phyloP scores from a whole-genome alignment of 352 stramenopile species.

The Pythium plurisporium region DNA sequence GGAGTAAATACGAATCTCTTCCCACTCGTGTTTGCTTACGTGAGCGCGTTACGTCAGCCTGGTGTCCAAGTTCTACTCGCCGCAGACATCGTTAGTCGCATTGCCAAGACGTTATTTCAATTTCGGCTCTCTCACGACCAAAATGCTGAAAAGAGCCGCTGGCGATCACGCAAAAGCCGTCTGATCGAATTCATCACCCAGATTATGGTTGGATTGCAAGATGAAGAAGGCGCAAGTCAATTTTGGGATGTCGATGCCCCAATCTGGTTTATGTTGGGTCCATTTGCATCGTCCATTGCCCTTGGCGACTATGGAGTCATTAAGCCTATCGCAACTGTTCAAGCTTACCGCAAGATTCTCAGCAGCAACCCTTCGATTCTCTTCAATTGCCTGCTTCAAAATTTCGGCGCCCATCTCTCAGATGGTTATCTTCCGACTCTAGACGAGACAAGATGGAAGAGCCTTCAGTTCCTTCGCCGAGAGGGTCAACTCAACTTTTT shows the following conservation, averaged over 20 bases:
- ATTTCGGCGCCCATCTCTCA: constrained; percentile 48
- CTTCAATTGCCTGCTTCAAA: constrained; percentile 50
- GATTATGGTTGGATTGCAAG: constrained; percentile 57
- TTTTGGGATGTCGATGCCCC: constrained; percentile 74
- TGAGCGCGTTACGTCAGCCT: constrained; percentile 37
- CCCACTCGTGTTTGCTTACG: constrained; percentile 54
- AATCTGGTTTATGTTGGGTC: constrained; percentile 57
- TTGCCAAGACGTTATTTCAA: constrained; percentile 73
- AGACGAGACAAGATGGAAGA: constrained; percentile 49
- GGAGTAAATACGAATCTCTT: constrained; percentile 71
- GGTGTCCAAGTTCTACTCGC: constrained; percentile 57
- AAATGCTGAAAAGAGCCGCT: constrained; percentile 35
- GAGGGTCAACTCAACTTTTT: constrained; percentile 55
- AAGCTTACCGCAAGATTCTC: constrained; percentile 46
- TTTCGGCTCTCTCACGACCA: constrained; percentile 55
- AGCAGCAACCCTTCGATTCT: constrained; percentile 53
- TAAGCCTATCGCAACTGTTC: constrained; percentile 22
- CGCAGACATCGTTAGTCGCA: constrained; percentile 57
- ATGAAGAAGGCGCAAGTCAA: constrained; percentile 33
- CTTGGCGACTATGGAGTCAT: constrained; percentile 27
- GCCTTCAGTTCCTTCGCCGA: constrained; percentile 47
- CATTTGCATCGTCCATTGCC: constrained; percentile 51
- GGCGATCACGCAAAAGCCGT: constrained; percentile 49
- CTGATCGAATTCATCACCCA: constrained; percentile 64
- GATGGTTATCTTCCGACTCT: constrained; percentile 50